Conservation (phyloP, 1,284 basidiomycete genomes). For the Puccinia coronata region DNA sequence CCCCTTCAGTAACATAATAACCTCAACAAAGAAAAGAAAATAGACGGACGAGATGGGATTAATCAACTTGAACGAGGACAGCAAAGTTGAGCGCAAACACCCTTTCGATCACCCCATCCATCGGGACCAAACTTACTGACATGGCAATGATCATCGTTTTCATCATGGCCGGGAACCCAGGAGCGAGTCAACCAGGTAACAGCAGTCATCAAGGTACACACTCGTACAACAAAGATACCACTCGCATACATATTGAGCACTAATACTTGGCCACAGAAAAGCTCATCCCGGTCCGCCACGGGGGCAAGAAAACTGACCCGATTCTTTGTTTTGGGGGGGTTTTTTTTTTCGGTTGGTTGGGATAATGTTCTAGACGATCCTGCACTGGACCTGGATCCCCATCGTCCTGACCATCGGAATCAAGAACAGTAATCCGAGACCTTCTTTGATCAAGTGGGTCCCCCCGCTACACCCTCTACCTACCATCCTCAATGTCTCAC, state of each 20-base stretch:
- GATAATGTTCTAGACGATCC: slow-evolving; percentile 8
- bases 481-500: neutral
- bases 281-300: too few relatives aligned
- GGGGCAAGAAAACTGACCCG: neutral
- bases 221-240: neutral
- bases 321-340: neutral
- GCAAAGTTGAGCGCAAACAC: slow-evolving; percentile 24
- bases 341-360: neutral
- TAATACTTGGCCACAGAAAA: too few relatives aligned
- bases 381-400: slow-evolving; percentile 37
- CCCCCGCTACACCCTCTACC: neutral
- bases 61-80: slow-evolving; percentile 27
- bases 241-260: too few relatives aligned
- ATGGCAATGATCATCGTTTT: neutral
- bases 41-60: slow-evolving; percentile 8
- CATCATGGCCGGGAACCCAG: neutral
- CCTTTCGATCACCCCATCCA: neutral
- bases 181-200: slow-evolving; percentile 36
- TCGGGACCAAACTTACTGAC: neutral
- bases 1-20: too few relatives aligned
- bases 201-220: slow-evolving; percentile 4
- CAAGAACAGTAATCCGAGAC: slow-evolving; percentile 34
- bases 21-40: too few relatives aligned
- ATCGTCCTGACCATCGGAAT: slow-evolving; percentile 31
- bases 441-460: slow-evolving; percentile 25